Evolutionary conservation across 2,329 filamentous ascomycete genomes (phyloP).

Genomic region (Colletotrichum lupini): DNA sequence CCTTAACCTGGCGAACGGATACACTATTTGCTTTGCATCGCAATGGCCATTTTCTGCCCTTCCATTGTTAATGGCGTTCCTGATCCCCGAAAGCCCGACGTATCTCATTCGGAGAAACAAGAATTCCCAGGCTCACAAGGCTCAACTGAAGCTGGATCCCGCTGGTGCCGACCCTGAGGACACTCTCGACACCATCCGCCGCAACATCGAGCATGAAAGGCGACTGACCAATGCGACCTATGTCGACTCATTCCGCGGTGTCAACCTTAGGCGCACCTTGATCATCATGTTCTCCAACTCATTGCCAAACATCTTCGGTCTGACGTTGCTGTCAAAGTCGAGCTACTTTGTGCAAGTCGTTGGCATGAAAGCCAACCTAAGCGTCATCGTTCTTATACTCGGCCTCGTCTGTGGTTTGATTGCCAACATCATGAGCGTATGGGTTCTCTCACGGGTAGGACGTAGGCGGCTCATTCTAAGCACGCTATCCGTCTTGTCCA

Average conservation of each 20-base stretch:
- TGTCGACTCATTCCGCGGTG: slow-evolving; percentile 54
- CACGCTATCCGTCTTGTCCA: slow-evolving; percentile 45
- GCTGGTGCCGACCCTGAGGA: slow-evolving; percentile 49
- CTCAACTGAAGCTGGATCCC: slow-evolving; percentile 62
- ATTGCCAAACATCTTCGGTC: slow-evolving; percentile 57
- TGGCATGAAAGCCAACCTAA: slow-evolving; percentile 44
- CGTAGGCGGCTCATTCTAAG: slow-evolving; percentile 51
- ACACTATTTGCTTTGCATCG: slow-evolving; percentile 53
- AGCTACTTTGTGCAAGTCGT: slow-evolving; percentile 53
- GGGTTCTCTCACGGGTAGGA: slow-evolving; percentile 53
- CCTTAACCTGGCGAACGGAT: slow-evolving; percentile 45
- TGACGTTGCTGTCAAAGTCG: slow-evolving; percentile 54
- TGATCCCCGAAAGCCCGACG: slow-evolving; percentile 63
- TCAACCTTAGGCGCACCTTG: slow-evolving; percentile 54
- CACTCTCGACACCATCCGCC: slow-evolving; percentile 55
- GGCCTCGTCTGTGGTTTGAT: slow-evolving; percentile 57
- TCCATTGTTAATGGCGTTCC: slow-evolving; percentile 52
- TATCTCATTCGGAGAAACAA: slow-evolving; percentile 57
- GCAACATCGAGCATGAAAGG: slow-evolving; percentile 57
- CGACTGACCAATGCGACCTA: slow-evolving; percentile 48
- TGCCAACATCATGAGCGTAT: slow-evolving; percentile 56
- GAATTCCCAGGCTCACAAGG: slow-evolving; percentile 52
- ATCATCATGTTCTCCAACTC: slow-evolving; percentile 55
- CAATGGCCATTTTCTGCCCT: slow-evolving; percentile 57
- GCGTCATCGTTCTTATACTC: slow-evolving; percentile 56